Base-by-base conservation (phyloP, 1,284 basidiomycete genomes). In the Pseudozyma pruni region DNA sequence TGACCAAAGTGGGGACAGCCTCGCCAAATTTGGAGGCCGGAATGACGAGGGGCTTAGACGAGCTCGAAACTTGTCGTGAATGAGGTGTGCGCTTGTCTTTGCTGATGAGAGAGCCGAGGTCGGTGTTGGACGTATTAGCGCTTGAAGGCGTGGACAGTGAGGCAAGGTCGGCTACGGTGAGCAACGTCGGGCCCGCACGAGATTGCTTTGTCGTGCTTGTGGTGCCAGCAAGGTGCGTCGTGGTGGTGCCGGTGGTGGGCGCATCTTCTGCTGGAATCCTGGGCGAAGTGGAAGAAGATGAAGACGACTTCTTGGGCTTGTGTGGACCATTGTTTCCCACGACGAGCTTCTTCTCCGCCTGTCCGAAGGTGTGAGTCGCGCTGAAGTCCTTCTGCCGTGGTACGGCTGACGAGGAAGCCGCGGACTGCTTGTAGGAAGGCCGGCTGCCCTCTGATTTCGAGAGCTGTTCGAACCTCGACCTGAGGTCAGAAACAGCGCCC, bases 381-480 rank as follows among this genome's bases (percentile, higher is more conserved):
- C 43, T 57, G 27, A 60, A 43, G n/a, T 59, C 49, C 29, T 54
- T 68, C 3, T 55, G 46, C 13, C 52, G 46, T 0, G 48, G 14
- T 17, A 43, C 44, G 6, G 31, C 25, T n/a, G 50, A 17, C n/a
- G 66, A 50, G 17, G 42, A 31, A 10, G 19, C 25, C 4, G 39
- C 16, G 19, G 16, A n/a, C 5, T 49, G 47, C 10, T 22, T 41
- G 33, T 33, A 38, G 20, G 44, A 23, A 3, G 63, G 63, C 22
- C 67, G 57, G n/a, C 57, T 61, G 50, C 44, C 43, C 34, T 72
- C 63, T 34, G 69, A 68, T 17, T 72, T 58, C 42, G 69, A 72
- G 33, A 72, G 53, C 49, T 72, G 69, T 42, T 72, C 69, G 48
- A 72, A 72, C n/a, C 69, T 46, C 2, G 69, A 72, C 7, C 69